phyloP scores from a whole-genome alignment of 179 eudicot species.

The Kewa caespitosa region DNA sequence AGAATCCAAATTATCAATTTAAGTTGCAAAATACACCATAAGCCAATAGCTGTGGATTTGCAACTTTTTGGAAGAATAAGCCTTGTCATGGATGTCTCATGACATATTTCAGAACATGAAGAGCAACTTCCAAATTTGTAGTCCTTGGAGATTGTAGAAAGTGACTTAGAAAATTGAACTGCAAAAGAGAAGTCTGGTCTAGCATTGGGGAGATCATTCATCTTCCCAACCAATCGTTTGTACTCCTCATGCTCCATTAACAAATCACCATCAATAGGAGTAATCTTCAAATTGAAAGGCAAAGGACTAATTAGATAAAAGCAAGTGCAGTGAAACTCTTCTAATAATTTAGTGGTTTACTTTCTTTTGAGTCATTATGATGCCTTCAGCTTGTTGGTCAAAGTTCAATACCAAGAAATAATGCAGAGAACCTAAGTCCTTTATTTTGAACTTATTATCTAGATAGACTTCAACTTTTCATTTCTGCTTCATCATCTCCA shows the following conservation, averaged over 20 bases:
- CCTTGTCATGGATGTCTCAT: no score
- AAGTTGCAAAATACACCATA: no score
- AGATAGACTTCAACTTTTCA: background rate
- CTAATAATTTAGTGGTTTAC: background rate
- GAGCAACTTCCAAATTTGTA: no score
- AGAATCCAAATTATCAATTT: no score
- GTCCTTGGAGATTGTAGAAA: background rate
- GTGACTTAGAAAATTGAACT: background rate
- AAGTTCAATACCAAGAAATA: background rate
- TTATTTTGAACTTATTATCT: background rate
- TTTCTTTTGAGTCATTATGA: background rate
- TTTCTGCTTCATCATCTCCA: background rate
- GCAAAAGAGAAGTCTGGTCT: background rate
- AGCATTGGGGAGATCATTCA: background rate
- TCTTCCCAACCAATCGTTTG: background rate
- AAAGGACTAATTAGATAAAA: background rate
- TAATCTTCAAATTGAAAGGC: background rate
- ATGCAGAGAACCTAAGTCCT: background rate
- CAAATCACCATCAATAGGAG: background rate
- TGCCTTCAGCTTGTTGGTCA: background rate
- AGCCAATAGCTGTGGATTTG: no score
- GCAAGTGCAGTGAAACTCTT: background rate
- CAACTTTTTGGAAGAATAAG: no score
- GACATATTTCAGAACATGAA: no score
- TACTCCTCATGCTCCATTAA: background rate